These are phyloP conservation scores for Cutaneotrichosporon cutaneum DNA, from an alignment of 1,284 basidiomycete genomes.

Conservation along the genomic window DNA sequence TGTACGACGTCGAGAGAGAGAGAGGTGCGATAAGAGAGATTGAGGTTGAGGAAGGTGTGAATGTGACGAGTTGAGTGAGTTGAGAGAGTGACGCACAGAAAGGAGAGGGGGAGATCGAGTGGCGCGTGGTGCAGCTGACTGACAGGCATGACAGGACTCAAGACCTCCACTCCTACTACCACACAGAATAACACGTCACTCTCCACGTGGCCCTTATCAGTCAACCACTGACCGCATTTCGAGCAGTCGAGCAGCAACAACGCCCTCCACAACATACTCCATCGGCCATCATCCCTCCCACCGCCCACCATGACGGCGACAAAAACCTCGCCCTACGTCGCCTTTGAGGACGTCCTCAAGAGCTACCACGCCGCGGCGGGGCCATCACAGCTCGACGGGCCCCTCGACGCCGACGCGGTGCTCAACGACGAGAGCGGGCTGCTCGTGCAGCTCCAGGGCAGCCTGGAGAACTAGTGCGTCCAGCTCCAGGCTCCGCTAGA, in stretches of 20 bases:
- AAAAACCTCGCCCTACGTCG: constrained; percentile 30
- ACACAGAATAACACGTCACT: not conserved
- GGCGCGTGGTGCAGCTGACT: too few relatives aligned
- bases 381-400: constrained; percentile 46
- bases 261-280: constrained; percentile 6
- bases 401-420: constrained; percentile 40
- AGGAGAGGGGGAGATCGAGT: too few relatives aligned
- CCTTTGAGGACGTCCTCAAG: constrained; percentile 42
- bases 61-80: too few relatives aligned
- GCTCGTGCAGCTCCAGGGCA: constrained; percentile 35
- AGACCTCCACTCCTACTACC: too few relatives aligned
- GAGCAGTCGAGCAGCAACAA: constrained; percentile 12
- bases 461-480: constrained; percentile 40
- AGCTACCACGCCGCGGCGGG: constrained; percentile 46
- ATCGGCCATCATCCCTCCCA: not conserved
- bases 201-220: too few relatives aligned
- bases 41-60: too few relatives aligned
- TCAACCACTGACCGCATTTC: too few relatives aligned
- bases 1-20: not conserved
- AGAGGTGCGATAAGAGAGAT: not conserved
- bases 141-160: too few relatives aligned
- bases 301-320: not conserved
- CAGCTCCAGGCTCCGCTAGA: not conserved
- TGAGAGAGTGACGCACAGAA: too few relatives aligned
- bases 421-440: constrained; percentile 44